These are phyloP conservation scores for Aulographum hederae DNA, from an alignment of 2,329 filamentous ascomycete species.

Conservation along the genomic window DNA sequence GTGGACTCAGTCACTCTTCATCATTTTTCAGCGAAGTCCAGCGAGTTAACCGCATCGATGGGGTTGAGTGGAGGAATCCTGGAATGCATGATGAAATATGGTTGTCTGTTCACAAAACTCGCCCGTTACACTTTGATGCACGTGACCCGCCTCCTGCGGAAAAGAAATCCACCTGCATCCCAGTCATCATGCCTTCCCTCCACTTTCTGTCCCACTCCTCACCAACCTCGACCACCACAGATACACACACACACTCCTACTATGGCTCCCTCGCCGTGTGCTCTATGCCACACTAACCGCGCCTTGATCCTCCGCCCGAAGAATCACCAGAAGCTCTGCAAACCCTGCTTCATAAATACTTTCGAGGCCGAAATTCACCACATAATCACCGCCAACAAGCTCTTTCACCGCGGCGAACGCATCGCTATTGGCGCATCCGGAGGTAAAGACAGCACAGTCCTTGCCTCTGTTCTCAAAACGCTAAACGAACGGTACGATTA, in stretches of 20 bases:
- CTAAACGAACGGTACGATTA: conserved; percentile 82
- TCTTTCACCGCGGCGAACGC: conserved; percentile 69
- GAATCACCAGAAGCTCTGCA: conserved; percentile 87
- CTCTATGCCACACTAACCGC: conserved; percentile 54
- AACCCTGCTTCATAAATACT: conserved; percentile 63
- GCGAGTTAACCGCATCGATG: too few species aligned
- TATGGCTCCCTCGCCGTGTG: conserved; percentile 70
- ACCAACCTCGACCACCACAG: not conserved
- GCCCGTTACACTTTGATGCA: too few species aligned
- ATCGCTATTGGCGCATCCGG: conserved; percentile 92
- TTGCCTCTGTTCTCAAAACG: conserved; percentile 87
- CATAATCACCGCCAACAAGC: conserved; percentile 63
- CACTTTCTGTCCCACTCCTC: too few species aligned
- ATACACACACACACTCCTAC: too few species aligned
- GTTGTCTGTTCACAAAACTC: too few species aligned
- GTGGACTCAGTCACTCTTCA: too few species aligned
- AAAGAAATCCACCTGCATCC: too few species aligned
- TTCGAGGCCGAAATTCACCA: conserved; percentile 93
- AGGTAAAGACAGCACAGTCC: conserved; percentile 91
- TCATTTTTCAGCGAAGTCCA: too few species aligned
- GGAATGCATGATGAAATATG: too few species aligned
- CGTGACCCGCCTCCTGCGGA: too few species aligned
- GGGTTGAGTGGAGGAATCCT: too few species aligned
- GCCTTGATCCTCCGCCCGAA: conserved; percentile 88
- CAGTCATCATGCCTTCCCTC: too few species aligned